phyloP scores from a whole-genome alignment of 768 basidiomycete species.

The Agrocybe pediades region DNA sequence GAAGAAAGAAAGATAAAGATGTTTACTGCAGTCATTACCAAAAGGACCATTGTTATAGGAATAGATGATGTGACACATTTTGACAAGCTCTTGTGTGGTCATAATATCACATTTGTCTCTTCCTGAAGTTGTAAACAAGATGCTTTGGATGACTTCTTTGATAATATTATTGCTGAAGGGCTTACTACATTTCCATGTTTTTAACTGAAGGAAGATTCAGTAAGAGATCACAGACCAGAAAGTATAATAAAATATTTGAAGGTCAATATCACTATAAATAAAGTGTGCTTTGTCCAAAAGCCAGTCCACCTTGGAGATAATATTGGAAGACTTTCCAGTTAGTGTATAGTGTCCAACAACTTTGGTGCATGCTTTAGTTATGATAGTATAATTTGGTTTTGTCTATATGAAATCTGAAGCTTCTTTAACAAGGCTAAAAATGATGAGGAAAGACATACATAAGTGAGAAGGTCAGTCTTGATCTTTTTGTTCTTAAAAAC shows the following conservation, averaged over 20 bases:
- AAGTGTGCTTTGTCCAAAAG: background rate
- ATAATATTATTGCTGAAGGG: background rate
- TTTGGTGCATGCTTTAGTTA: background rate
- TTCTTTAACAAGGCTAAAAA: background rate
- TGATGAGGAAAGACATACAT: background rate
- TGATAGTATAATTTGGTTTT: background rate
- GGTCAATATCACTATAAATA: conserved; percentile 1
- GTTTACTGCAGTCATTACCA: background rate
- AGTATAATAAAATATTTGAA: background rate
- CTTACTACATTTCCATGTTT: background rate
- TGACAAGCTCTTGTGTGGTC: background rate
- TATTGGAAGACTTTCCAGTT: background rate
- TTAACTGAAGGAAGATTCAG: background rate
- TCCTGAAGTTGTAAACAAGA: background rate
- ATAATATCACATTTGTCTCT: background rate
- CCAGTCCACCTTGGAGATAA: conserved; percentile 4
- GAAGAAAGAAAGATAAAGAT: background rate
- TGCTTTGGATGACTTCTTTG: background rate
- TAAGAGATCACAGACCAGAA: no score
- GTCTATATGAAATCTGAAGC: background rate
- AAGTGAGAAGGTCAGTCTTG: background rate
- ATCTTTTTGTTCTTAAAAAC: background rate
- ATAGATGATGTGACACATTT: background rate
- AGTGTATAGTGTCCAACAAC: conserved; percentile 3
- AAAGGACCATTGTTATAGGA: background rate